Evolutionary conservation across 2,329 filamentous ascomycete species (phyloP).

Genomic region (Colletotrichum acutatum): DNA sequence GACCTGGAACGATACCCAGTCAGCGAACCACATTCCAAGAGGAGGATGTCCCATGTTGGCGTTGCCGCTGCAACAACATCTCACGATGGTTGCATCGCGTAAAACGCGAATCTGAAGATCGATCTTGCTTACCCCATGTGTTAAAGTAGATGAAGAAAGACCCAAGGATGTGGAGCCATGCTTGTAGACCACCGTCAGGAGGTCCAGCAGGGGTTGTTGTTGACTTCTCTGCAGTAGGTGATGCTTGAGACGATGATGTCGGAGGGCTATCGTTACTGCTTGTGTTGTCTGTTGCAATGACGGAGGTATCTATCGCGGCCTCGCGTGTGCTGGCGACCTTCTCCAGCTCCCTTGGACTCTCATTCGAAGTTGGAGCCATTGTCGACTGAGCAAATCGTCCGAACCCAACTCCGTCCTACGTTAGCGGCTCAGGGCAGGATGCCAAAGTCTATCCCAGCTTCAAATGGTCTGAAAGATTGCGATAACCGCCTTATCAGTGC

Average conservation of each 20-base stretch:
- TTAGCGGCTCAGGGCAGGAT: neutral
- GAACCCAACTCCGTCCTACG: neutral
- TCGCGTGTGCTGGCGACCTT: neutral
- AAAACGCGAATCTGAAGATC: neutral
- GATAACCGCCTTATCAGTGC: slow-evolving; percentile 2
- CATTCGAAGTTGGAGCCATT: slow-evolving; percentile 21
- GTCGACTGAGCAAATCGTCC: neutral
- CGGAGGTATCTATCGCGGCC: neutral
- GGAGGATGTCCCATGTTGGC: neutral
- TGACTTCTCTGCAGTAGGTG: slow-evolving; percentile 20
- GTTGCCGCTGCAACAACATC: neutral
- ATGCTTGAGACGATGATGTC: slow-evolving; percentile 18
- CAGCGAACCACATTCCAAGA: neutral
- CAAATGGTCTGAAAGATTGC: neutral
- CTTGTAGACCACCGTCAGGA: slow-evolving; percentile 45
- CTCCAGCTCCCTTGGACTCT: neutral
- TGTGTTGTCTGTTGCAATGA: neutral
- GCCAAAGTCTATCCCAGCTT: neutral
- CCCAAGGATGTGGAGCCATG: slow-evolving; percentile 61
- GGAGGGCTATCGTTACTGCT: slow-evolving; percentile 2
- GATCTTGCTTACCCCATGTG: slow-evolving; percentile 40
- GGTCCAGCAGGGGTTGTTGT: slow-evolving; percentile 7
- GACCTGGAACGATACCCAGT: slow-evolving; percentile 41
- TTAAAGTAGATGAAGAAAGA: slow-evolving; percentile 62
- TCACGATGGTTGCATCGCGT: slow-evolving; percentile 3